These are phyloP conservation scores for Citrus maxima DNA, from an alignment of 345 rosid genomes.

Conservation along the genomic window DNA sequence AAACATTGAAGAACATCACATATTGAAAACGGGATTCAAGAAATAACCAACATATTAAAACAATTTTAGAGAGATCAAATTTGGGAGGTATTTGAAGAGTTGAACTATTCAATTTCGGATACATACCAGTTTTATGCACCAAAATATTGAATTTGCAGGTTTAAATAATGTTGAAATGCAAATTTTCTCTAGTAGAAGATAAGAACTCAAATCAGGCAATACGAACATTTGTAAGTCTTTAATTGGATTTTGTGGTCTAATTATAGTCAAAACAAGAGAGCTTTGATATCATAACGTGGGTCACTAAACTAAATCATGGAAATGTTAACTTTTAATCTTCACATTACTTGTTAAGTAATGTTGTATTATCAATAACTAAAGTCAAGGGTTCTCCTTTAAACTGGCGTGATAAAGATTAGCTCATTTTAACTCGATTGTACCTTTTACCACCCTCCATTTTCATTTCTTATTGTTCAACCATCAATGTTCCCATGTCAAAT, in stretches of 20 bases:
- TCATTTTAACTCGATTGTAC: background rate
- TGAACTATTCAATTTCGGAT: background rate
- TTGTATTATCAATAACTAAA: background rate
- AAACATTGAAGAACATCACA: background rate
- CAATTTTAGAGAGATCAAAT: too few relatives aligned
- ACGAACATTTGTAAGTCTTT: background rate
- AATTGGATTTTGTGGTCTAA: background rate
- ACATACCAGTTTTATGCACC: background rate
- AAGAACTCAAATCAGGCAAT: background rate
- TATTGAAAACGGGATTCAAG: background rate
- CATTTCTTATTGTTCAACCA: background rate
- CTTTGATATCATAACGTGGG: slow-evolving; percentile 22
- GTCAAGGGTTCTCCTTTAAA: slow-evolving; percentile 6
- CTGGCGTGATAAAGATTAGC: slow-evolving; percentile 16
- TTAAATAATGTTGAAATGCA: background rate
- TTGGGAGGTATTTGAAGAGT: background rate
- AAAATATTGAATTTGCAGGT: background rate
- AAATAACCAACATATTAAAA: too few relatives aligned
- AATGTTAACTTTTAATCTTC: slow-evolving; percentile 19
- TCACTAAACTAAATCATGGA: slow-evolving; percentile 17
- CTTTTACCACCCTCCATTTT: background rate
- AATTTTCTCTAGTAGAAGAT: background rate
- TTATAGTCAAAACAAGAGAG: slow-evolving; percentile 15
- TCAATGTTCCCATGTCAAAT: background rate
- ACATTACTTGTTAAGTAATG: slow-evolving; percentile 6